Percentiles rank a stretch among this genome's conserved stretches.
phyloP scores from a whole-genome alignment of 257 asterid species.

The Petunia axillaris region DNA sequence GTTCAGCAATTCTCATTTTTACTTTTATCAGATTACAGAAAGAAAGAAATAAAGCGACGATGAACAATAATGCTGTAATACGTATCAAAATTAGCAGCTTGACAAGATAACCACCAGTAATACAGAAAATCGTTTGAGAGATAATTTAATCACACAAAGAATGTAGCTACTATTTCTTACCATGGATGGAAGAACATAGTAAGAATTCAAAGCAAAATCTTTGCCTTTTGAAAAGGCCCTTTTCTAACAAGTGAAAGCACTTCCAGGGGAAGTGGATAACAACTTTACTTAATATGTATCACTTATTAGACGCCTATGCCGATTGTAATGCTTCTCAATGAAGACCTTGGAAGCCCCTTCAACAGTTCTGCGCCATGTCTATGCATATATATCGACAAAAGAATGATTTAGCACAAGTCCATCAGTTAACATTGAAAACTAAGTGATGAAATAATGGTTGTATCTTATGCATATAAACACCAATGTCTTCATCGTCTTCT shows the following conservation, averaged over 20 bases:
- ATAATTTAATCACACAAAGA: neutral
- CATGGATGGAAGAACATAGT: constrained; percentile 1
- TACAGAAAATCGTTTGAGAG: neutral
- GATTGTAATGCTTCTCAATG: constrained; percentile 82
- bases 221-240: neutral
- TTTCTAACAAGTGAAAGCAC: neutral
- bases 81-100: neutral
- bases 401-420: neutral
- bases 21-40: neutral
- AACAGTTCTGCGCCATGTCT: constrained; percentile 85
- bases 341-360: constrained; percentile 81
- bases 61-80: neutral
- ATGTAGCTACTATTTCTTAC: constrained; percentile 13
- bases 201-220: neutral
- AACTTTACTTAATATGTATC: constrained; percentile 45
- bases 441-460: neutral
- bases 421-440: neutral
- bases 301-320: constrained; percentile 70
- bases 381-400: neutral
- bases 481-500: too few species aligned
- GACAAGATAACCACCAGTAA: neutral
- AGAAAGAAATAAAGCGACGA: neutral
- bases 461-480: neutral
- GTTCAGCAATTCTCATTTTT: neutral
- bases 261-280: neutral